Conservation (phyloP, 371 early-diverging fungal species). For the Sporodiniella umbellata region DNA sequence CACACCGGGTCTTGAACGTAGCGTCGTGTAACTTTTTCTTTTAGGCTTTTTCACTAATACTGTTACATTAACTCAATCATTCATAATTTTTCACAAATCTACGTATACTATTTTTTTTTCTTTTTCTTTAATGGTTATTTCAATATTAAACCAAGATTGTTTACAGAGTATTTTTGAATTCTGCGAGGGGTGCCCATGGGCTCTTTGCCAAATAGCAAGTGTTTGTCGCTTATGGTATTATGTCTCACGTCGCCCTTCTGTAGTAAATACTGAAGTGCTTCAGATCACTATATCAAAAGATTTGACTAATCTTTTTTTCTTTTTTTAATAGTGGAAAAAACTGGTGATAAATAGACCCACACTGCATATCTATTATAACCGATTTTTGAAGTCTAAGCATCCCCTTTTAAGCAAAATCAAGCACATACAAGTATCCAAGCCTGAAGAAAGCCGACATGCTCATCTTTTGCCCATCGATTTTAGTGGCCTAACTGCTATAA, state of each 20-base stretch:
- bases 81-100: neutral
- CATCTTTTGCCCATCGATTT: constrained; percentile 15
- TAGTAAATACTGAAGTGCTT: constrained; percentile 7
- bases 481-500: constrained; percentile 2
- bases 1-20: too few species aligned
- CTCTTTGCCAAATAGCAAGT: constrained; percentile 3
- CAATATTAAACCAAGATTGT: constrained; percentile 17
- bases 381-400: constrained; percentile 8
- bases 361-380: constrained; percentile 5
- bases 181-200: constrained; percentile 19
- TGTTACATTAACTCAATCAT: too few species aligned
- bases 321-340: constrained; percentile 11
- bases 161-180: constrained; percentile 14
- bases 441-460: constrained; percentile 16
- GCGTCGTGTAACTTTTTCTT: too few species aligned
- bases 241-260: constrained; percentile 11
- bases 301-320: neutral
- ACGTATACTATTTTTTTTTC: neutral
- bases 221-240: constrained; percentile 23
- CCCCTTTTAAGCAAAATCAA: constrained; percentile 6
- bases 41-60: too few species aligned
- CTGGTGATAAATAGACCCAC: constrained; percentile 6
- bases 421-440: constrained; percentile 10
- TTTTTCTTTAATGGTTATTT: neutral
- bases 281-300: neutral